Percentiles rank a stretch among this genome's conserved stretches.
Evolutionary conservation across 495 filamentous ascomycete species (phyloP).

Genomic region (Aspergillus mulundensis): DNA sequence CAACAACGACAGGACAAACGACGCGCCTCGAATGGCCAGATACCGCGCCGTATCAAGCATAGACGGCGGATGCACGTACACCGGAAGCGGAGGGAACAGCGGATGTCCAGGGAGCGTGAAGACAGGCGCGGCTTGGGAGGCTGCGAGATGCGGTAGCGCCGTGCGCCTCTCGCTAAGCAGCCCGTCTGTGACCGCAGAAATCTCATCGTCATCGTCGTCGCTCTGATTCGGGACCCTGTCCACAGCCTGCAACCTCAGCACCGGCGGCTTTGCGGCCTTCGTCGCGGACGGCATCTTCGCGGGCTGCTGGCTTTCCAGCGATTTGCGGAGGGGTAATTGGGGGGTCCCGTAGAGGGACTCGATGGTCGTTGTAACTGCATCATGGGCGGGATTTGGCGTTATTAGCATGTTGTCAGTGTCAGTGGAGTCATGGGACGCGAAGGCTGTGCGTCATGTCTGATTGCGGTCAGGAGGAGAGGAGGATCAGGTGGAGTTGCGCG

Average conservation of each 20-base stretch:
- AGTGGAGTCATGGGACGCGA: neutral
- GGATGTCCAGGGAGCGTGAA: slow-evolving; percentile 48
- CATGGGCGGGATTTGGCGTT: neutral
- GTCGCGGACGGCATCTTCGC: slow-evolving; percentile 6
- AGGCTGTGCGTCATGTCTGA: slow-evolving; percentile 1
- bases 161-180: slow-evolving; percentile 11
- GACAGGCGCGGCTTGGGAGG: neutral
- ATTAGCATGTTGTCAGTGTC: slow-evolving; percentile 15
- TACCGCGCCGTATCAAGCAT: slow-evolving; percentile 59
- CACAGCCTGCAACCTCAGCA: slow-evolving; percentile 12
- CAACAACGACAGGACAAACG: slow-evolving; percentile 68
- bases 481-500: slow-evolving; percentile 2
- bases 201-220: slow-evolving; percentile 9
- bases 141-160: neutral
- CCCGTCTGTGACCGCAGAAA: slow-evolving; percentile 13
- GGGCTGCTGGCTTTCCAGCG: neutral
- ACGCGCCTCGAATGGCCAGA: slow-evolving; percentile 55
- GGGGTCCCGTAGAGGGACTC: neutral
- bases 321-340: neutral
- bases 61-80: slow-evolving; percentile 70
- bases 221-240: slow-evolving; percentile 3
- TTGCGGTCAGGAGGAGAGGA: neutral
- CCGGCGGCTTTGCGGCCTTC: neutral
- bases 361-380: slow-evolving; percentile 1
- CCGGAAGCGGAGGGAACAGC: slow-evolving; percentile 80